Percentiles rank a stretch among this genome's conserved stretches.
phyloP scores from a whole-genome alignment of 257 asterid genomes.

The Oldenlandia corymbosa region DNA sequence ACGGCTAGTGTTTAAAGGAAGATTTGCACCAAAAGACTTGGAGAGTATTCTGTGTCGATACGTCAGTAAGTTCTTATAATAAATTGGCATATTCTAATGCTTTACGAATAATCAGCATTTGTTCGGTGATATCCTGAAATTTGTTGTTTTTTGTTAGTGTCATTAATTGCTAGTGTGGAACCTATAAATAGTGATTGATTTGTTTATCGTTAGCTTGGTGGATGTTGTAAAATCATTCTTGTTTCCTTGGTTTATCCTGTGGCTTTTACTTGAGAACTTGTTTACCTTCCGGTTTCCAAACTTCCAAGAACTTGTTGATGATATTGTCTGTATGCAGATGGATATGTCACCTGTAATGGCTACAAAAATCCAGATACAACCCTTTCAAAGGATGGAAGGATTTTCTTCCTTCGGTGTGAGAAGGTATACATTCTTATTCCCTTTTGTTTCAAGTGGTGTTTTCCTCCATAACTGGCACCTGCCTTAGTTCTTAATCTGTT shows the following conservation, averaged over 20 bases:
- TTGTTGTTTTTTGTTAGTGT: too few species aligned
- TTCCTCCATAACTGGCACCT: background rate
- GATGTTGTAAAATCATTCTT: too few species aligned
- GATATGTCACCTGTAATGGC: constrained; percentile 90
- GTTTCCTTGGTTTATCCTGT: too few species aligned
- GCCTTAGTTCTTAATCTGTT: too few species aligned
- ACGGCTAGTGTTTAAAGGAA: constrained; percentile 81
- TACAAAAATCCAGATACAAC: constrained; percentile 95
- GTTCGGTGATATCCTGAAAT: too few species aligned
- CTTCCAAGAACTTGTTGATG: background rate
- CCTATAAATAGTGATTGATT: background rate
- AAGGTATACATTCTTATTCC: constrained; percentile 37
- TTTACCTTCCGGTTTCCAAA: too few species aligned
- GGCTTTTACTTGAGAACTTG: too few species aligned
- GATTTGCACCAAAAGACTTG: constrained; percentile 95
- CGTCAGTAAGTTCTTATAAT: constrained; percentile 52
- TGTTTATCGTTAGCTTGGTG: background rate
- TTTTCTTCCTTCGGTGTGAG: constrained; percentile 89
- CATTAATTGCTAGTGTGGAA: background rate
- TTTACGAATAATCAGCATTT: too few species aligned
- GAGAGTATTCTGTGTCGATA: constrained; percentile 88
- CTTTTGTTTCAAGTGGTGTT: too few species aligned
- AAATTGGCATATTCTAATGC: background rate
- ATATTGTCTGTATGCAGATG: constrained; percentile 44
- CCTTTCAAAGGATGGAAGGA: constrained; percentile 84